phyloP scores from a whole-genome alignment of 306 rosid species.

The Vigna angularis region DNA sequence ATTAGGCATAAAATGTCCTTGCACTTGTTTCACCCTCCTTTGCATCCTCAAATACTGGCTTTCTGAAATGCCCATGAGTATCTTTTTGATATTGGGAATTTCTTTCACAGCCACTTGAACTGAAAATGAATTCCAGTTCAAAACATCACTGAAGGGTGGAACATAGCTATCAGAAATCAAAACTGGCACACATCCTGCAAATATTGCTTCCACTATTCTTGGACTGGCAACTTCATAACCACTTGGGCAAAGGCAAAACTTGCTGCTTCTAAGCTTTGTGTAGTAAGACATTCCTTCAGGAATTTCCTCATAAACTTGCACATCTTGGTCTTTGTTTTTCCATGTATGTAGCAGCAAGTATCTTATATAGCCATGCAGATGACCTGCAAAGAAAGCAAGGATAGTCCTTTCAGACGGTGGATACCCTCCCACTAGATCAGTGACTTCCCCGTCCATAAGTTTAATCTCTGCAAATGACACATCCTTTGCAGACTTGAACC shows the following conservation, averaged over 20 bases:
- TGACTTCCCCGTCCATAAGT: conserved; percentile 43
- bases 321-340: conserved; percentile 66
- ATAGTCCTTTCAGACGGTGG: conserved; percentile 51
- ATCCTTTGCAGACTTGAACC: conserved; percentile 67
- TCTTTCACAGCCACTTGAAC: conserved; percentile 54
- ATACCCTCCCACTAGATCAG: conserved; percentile 51
- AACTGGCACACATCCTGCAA: conserved; percentile 70
- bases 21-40: conserved; percentile 58
- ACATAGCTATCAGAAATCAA: conserved; percentile 61
- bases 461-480: conserved; percentile 63
- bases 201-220: conserved; percentile 64
- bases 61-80: conserved; percentile 59
- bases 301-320: conserved; percentile 57
- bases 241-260: conserved; percentile 67
- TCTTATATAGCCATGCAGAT: conserved; percentile 63
- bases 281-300: conserved; percentile 53
- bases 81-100: conserved; percentile 60
- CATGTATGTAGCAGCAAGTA: conserved; percentile 50
- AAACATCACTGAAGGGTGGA: conserved; percentile 65
- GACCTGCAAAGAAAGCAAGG: conserved; percentile 72
- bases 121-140: conserved; percentile 65
- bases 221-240: conserved; percentile 74
- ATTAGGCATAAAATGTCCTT: conserved; percentile 68
- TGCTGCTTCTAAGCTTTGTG: conserved; percentile 58
- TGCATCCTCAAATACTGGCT: conserved; percentile 52